Percentiles rank a stretch among this genome's conserved stretches.
Conservation (phyloP, 768 basidiomycete genomes). For the Lentinula aciculospora region DNA sequence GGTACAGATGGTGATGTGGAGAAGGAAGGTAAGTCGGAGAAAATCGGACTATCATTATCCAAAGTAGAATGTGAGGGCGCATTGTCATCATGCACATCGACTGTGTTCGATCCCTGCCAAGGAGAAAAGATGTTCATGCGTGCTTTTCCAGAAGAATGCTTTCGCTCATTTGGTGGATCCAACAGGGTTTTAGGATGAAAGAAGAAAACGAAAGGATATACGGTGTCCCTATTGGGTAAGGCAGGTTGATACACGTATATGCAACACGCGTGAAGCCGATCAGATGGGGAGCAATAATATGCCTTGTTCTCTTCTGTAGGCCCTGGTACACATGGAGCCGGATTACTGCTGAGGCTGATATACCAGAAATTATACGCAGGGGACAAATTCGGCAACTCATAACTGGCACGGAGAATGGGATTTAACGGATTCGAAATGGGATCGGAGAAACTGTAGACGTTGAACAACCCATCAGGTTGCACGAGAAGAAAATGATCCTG, state of each 20-base stretch:
- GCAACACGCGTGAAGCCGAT: constrained; percentile 46
- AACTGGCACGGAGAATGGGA: constrained; percentile 30
- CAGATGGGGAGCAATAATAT: constrained; percentile 41
- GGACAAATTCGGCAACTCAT: constrained; percentile 37
- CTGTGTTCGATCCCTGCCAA: neutral
- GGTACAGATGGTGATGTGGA: constrained; percentile 10
- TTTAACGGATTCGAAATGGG: constrained; percentile 21
- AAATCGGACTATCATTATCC: neutral
- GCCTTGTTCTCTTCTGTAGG: constrained; percentile 20
- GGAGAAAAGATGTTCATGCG: neutral
- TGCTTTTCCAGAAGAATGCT: neutral
- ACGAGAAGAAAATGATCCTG: constrained; percentile 41
- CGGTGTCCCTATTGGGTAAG: constrained; percentile 29
- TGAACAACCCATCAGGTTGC: constrained; percentile 39
- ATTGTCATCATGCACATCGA: neutral
- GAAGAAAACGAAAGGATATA: constrained; percentile 47
- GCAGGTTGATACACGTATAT: constrained; percentile 40
- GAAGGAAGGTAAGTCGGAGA: neutral
- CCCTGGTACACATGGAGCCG: constrained; percentile 33
- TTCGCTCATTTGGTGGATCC: constrained; percentile 14
- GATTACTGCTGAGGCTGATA: constrained; percentile 48
- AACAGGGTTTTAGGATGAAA: constrained; percentile 38
- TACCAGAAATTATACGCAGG: constrained; percentile 46
- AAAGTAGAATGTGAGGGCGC: neutral
- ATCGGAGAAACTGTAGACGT: constrained; percentile 41